Evolutionary conservation across 768 basidiomycete species (phyloP), one percentile per base, ranked within the genome.

Genomic region (Ramaria sp.): DNA sequence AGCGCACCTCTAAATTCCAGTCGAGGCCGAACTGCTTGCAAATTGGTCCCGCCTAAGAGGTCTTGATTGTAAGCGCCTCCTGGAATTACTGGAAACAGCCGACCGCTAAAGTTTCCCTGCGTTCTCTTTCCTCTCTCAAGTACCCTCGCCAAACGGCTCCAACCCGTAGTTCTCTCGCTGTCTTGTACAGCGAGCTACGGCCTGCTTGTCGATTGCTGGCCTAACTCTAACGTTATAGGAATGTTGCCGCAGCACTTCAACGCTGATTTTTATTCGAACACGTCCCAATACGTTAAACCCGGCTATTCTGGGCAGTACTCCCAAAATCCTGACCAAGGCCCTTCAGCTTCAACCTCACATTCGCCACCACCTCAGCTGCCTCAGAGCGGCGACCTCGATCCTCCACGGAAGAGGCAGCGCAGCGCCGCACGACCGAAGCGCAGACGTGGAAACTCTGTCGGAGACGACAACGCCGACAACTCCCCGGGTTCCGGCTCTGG

Each of bases 391-490:
- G 41, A 42, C 53, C 10, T 15, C 43, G 31, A 49, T 50, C 27
- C 27, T 6, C 7, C 55, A 37, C 39, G 20, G 4, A 57, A 47
- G 39, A 24, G 31, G 15, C 53, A 54, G 24, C 55, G 55, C 15
- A 30, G n/a, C 20, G 34, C 37, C 3, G 27, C 24, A 60, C 59
- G 61, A 49, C 54, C 70, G 17, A 86, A 86, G 67, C 80, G 86
- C 53, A 82, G 81, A 66, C 82, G 85, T 66, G 76, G 78, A 27
- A 75, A 77, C 43, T 78, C 81, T 48, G 75, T 78, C 63, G 83
- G 84, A 57, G 79, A 78, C 59, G 73, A 78, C 62, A 72, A 75
- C 60, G 67, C 71, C 46, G 76, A 78, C 62, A 73, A 78, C 5
- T 57, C 55, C 54, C 53, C 41, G 46, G 46, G 43, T n/a, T 38